These are phyloP conservation scores for Piedraia hortae DNA, from an alignment of 2,329 filamentous ascomycete genomes.

Conservation along the genomic window DNA sequence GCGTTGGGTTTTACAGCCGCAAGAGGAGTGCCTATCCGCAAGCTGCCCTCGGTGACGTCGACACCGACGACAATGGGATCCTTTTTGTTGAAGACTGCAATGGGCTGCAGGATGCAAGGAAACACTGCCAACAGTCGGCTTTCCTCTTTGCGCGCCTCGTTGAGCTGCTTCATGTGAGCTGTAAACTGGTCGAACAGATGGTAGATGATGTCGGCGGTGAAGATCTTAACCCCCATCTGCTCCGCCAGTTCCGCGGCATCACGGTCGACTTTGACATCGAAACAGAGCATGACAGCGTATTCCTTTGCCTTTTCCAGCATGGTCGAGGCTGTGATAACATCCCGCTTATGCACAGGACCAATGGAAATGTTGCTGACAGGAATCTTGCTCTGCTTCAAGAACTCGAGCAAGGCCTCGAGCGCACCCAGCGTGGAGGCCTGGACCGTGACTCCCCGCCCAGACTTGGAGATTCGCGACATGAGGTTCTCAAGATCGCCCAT, in stretches of 20 bases:
- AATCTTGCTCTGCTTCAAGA: slow-evolving; percentile 87
- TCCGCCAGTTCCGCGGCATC: slow-evolving; percentile 78
- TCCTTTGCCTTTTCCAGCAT: slow-evolving; percentile 94
- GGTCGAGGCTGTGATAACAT: slow-evolving; percentile 75
- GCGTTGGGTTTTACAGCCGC: slow-evolving; percentile 62
- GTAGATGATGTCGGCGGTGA: slow-evolving; percentile 97
- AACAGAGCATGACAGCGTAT: slow-evolving; percentile 96
- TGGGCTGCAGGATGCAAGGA: slow-evolving; percentile 69
- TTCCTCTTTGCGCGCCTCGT: slow-evolving; percentile 85
- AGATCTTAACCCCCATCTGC: slow-evolving; percentile 86
- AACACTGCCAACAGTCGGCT: slow-evolving; percentile 89
- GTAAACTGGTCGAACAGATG: slow-evolving; percentile 94
- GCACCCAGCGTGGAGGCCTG: slow-evolving; percentile 95
- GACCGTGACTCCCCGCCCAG: slow-evolving; percentile 81
- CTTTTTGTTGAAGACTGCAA: slow-evolving; percentile 97
- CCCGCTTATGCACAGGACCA: slow-evolving; percentile 89
- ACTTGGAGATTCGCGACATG: slow-evolving; percentile 72
- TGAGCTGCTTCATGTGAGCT: slow-evolving; percentile 67
- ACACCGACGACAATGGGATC: slow-evolving; percentile 84
- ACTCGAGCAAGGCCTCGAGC: slow-evolving; percentile 83
- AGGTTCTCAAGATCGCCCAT: slow-evolving; percentile 81
- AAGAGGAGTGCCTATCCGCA: slow-evolving; percentile 71
- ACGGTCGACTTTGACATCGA: slow-evolving; percentile 98
- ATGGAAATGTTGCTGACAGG: slow-evolving; percentile 93
- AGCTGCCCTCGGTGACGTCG: slow-evolving; percentile 72